Percentiles rank a stretch among this genome's conserved stretches.
phyloP scores from a whole-genome alignment of 345 rosid genomes.

The Streptanthus diversifolius region DNA sequence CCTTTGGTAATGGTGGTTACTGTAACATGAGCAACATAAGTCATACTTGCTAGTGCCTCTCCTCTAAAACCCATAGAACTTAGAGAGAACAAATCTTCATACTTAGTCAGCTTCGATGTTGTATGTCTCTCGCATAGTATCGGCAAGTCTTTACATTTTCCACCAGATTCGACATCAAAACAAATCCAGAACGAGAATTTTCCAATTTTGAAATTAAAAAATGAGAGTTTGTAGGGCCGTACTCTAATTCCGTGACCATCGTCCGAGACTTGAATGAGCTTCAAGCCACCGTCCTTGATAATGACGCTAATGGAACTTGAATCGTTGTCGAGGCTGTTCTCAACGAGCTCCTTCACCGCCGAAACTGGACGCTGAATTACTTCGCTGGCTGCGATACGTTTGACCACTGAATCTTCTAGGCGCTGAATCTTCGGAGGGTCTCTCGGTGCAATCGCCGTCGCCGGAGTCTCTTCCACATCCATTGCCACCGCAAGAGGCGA shows the following conservation, averaged over 20 bases:
- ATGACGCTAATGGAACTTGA: slow-evolving; percentile 72
- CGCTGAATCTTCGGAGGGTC: slow-evolving; percentile 83
- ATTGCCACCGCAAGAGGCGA: slow-evolving; percentile 38
- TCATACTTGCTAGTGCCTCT: slow-evolving; percentile 97
- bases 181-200: neutral
- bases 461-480: slow-evolving; percentile 27
- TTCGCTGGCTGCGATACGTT: slow-evolving; percentile 96
- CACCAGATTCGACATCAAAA: no score
- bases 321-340: slow-evolving; percentile 86
- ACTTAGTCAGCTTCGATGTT: slow-evolving; percentile 77
- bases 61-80: slow-evolving; percentile 97
- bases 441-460: slow-evolving; percentile 7
- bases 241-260: slow-evolving; percentile 97
- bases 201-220: neutral
- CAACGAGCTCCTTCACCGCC: slow-evolving; percentile 92
- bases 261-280: slow-evolving; percentile 97
- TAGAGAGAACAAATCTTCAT: slow-evolving; percentile 76
- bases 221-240: neutral
- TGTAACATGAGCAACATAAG: slow-evolving; percentile 88
- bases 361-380: slow-evolving; percentile 94
- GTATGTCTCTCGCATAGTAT: slow-evolving; percentile 96
- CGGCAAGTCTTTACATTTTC: slow-evolving; percentile 82
- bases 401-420: slow-evolving; percentile 77
- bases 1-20: slow-evolving; percentile 85
- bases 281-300: slow-evolving; percentile 95